Evolutionary conservation across 2,329 filamentous ascomycete species (phyloP).

Genomic region (Parafenestella ontariensis): DNA sequence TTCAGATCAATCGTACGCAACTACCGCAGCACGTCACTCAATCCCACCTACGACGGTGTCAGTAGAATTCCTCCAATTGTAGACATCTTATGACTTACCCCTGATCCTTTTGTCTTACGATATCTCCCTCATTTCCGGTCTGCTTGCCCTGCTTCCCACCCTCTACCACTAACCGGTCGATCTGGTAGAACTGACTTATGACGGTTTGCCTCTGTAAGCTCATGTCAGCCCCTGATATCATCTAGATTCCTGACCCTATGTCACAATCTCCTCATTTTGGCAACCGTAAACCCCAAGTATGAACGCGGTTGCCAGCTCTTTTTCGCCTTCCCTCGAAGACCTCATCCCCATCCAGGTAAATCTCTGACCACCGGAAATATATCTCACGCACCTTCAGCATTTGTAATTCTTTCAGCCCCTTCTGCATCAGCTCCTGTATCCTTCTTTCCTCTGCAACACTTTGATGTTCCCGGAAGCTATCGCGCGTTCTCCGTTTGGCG

Average conservation of each 20-base stretch:
- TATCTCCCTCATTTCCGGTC: conserved; percentile 68
- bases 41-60: conserved; percentile 30
- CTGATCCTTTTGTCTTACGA: conserved; percentile 78
- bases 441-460: conserved; percentile 73
- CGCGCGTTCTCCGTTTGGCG: conserved; percentile 85
- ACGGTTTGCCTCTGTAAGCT: conserved; percentile 83
- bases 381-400: conserved; percentile 79
- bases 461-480: conserved; percentile 86
- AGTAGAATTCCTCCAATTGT: conserved; percentile 2
- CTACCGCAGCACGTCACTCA: background rate
- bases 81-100: conserved; percentile 66
- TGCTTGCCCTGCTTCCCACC: conserved; percentile 81
- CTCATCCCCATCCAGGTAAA: background rate
- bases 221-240: conserved; percentile 46
- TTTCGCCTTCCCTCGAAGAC: background rate
- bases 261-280: background rate
- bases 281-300: background rate
- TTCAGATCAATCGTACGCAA: conserved; percentile 5
- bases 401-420: conserved; percentile 85
- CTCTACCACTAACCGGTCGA: conserved; percentile 91
- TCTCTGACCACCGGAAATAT: background rate
- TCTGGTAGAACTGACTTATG: conserved; percentile 92
- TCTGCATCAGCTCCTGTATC: conserved; percentile 88
- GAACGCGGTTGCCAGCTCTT: background rate
- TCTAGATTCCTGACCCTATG: background rate